Conservation (phyloP, 2,329 filamentous ascomycete genomes). For the Trichoderma brevicompactum region DNA sequence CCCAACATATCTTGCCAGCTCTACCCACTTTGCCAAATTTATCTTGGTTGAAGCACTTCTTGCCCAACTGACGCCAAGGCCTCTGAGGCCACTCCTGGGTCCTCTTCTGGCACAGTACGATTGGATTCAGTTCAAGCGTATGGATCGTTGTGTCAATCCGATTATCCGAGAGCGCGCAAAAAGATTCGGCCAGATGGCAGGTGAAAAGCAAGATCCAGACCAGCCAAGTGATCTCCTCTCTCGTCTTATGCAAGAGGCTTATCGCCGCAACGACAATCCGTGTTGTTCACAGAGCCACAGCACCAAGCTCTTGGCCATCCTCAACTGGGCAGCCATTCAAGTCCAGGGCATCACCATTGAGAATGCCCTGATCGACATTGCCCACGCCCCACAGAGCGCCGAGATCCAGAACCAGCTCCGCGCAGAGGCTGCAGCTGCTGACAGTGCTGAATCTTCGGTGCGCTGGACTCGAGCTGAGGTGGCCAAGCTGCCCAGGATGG, state of each 20-base stretch:
- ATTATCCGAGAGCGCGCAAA: conserved; percentile 3
- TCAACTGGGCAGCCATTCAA: conserved; percentile 23
- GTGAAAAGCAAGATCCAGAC: conserved; percentile 3
- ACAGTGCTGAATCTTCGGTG: background rate
- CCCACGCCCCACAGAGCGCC: conserved; percentile 2
- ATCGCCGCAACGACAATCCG: conserved; percentile 10
- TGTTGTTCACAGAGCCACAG: conserved; percentile 13
- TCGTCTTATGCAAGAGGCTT: conserved; percentile 14
- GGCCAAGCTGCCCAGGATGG: background rate
- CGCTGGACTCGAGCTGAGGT: conserved; percentile 20
- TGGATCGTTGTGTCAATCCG: conserved; percentile 14
- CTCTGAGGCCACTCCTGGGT: background rate
- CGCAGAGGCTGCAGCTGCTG: background rate
- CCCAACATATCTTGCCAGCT: conserved; percentile 1
- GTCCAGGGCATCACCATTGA: conserved; percentile 15
- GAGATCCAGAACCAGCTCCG: conserved; percentile 8
- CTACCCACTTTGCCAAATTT: conserved; percentile 16
- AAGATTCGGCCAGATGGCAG: background rate
- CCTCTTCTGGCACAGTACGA: conserved; percentile 14
- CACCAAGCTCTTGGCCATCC: conserved; percentile 7
- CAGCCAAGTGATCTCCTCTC: conserved; percentile 6
- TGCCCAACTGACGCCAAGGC: conserved; percentile 3
- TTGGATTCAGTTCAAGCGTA: conserved; percentile 16
- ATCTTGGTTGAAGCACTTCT: conserved; percentile 13
- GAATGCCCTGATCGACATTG: conserved; percentile 13